Percentiles rank a stretch among this genome's conserved stretches.
These are phyloP conservation scores for Hypoxylon rubiginosum DNA, from an alignment of 2,329 filamentous ascomycete species.

Conservation along the genomic window DNA sequence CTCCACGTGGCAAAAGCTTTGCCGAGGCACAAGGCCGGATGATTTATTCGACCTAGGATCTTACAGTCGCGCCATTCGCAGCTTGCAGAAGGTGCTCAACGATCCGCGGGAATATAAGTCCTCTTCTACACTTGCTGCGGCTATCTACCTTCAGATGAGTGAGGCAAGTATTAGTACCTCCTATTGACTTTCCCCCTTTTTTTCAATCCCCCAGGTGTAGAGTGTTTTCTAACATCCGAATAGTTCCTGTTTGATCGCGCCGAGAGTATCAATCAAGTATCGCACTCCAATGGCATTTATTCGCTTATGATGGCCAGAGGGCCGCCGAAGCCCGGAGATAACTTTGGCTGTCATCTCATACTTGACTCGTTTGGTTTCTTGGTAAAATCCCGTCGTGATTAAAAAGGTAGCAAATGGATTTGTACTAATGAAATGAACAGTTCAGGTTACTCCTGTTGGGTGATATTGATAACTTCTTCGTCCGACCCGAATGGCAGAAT, in stretches of 20 bases:
- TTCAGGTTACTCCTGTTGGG: constrained; percentile 17
- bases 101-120: constrained; percentile 26
- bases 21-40: constrained; percentile 12
- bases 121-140: constrained; percentile 27
- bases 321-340: constrained; percentile 24
- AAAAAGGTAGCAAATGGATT: not conserved
- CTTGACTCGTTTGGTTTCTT: constrained; percentile 31
- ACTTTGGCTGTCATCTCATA: constrained; percentile 26
- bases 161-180: constrained; percentile 12
- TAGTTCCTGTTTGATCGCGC: constrained; percentile 31
- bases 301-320: constrained; percentile 29
- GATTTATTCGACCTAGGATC: constrained; percentile 26
- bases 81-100: constrained; percentile 28
- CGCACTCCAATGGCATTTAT: constrained; percentile 34
- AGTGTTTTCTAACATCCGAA: not conserved
- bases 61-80: constrained; percentile 31
- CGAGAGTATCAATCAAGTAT: constrained; percentile 25
- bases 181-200: not conserved
- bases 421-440: constrained; percentile 10
- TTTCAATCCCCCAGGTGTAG: not conserved
- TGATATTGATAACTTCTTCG: constrained; percentile 29
- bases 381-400: not conserved
- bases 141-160: constrained; percentile 29
- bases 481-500: constrained; percentile 19
- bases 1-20: constrained; percentile 31